Evolutionary conservation across 129 eudicot genomes (phyloP).

Genomic region (Escallonia herrerae): DNA sequence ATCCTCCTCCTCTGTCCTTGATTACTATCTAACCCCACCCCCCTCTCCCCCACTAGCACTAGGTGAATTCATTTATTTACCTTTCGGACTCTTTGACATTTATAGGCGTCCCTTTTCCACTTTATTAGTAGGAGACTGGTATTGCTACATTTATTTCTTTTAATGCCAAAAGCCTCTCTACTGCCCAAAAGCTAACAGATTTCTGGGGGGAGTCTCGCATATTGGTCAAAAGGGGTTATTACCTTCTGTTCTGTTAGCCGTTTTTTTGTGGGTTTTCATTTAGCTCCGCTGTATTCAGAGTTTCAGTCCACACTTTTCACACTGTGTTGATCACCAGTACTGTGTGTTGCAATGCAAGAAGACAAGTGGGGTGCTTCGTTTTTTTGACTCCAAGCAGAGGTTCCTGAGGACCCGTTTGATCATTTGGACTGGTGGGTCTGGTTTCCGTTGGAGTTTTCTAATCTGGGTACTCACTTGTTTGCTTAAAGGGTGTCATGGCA

Average conservation of each 20-base stretch:
- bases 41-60: slow-evolving; percentile 13
- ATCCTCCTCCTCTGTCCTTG: background rate
- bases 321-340: slow-evolving; percentile 1
- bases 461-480: slow-evolving; percentile 37
- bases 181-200: slow-evolving; percentile 29
- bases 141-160: slow-evolving; percentile 30
- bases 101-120: background rate
- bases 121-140: slow-evolving; percentile 10
- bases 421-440: slow-evolving; percentile 31
- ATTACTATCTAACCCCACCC: slow-evolving; percentile 13
- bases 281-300: slow-evolving; percentile 14
- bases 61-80: slow-evolving; percentile 13
- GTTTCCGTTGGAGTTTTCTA: slow-evolving; percentile 3
- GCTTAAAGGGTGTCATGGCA: slow-evolving; percentile 28
- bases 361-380: slow-evolving; percentile 26
- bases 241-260: slow-evolving; percentile 24
- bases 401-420: slow-evolving; percentile 36
- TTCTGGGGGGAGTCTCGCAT: slow-evolving; percentile 11
- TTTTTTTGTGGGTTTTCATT: slow-evolving; percentile 11
- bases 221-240: slow-evolving; percentile 30
- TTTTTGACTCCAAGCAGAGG: slow-evolving; percentile 25
- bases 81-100: slow-evolving; percentile 33
- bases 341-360: slow-evolving; percentile 26
- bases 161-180: slow-evolving; percentile 32
- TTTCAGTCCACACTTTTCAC: background rate